Evolutionary conservation across 2,329 filamentous ascomycete species (phyloP).

Genomic region (Talaromyces atroroseus): DNA sequence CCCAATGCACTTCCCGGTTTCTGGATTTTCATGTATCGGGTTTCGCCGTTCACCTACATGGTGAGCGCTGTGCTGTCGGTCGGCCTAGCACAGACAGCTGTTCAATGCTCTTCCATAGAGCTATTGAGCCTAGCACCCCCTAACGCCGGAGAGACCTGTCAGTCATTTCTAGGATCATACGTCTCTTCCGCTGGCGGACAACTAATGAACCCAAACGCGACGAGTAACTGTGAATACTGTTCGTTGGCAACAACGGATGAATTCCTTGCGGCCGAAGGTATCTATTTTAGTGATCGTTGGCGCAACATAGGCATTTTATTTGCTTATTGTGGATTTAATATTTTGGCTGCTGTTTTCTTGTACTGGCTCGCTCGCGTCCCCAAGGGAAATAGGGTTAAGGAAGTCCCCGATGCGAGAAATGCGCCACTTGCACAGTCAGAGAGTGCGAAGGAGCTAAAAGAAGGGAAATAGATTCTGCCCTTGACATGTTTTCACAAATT

Average conservation of each 20-base stretch:
- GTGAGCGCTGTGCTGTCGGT: constrained; percentile 38
- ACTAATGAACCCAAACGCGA: constrained; percentile 57
- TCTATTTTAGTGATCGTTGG: constrained; percentile 43
- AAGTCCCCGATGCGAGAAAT: constrained; percentile 2
- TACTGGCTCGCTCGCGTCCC: constrained; percentile 53
- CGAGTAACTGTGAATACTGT: constrained; percentile 52
- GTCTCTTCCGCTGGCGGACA: constrained; percentile 50
- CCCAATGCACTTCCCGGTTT: constrained; percentile 59
- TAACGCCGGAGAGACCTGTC: constrained; percentile 54
- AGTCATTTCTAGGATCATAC: constrained; percentile 56
- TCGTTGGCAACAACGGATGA: constrained; percentile 39
- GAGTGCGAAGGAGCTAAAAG: background rate
- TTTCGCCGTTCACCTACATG: constrained; percentile 61
- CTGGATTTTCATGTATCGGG: constrained; percentile 73
- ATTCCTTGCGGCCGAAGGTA: constrained; percentile 45
- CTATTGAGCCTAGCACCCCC: constrained; percentile 45
- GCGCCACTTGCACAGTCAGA: background rate
- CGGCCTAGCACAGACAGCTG: constrained; percentile 25
- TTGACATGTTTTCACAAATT: no score
- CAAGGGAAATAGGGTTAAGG: constrained; percentile 10
- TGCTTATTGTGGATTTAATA: constrained; percentile 50
- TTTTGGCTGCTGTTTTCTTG: constrained; percentile 44
- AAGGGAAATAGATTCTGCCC: background rate
- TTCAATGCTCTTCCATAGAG: constrained; percentile 33
- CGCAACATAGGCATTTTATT: constrained; percentile 52